Percentiles rank a stretch among this genome's conserved stretches.
These are phyloP conservation scores for Pleurostoma richardsiae DNA, from an alignment of 2,329 filamentous ascomycete species.

Conservation along the genomic window DNA sequence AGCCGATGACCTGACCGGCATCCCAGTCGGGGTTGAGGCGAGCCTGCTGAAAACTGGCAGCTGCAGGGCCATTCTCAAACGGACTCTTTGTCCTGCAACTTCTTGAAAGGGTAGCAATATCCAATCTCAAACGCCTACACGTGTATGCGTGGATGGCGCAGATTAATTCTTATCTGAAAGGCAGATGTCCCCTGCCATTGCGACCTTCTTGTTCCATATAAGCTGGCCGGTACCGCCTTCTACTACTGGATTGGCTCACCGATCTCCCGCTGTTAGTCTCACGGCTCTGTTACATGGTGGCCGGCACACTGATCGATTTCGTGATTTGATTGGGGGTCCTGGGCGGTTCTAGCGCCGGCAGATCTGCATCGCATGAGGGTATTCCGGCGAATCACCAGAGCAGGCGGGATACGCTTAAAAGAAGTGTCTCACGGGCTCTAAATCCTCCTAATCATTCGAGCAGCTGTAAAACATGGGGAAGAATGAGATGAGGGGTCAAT, in stretches of 20 bases:
- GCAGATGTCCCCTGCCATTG: not conserved
- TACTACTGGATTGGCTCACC: not conserved
- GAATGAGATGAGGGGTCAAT: too few species aligned
- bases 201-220: not conserved
- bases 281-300: not conserved
- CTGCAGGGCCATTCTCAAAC: too few species aligned
- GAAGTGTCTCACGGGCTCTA: too few species aligned
- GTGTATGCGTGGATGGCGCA: not conserved
- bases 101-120: not conserved
- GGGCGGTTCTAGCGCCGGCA: not conserved
- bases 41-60: too few species aligned
- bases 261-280: not conserved
- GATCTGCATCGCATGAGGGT: not conserved
- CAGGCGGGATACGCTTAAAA: too few species aligned
- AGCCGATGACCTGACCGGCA: too few species aligned
- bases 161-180: not conserved
- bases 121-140: not conserved
- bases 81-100: not conserved
- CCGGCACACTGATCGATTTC: too few species aligned
- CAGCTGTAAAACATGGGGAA: too few species aligned
- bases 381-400: too few species aligned
- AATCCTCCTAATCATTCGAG: too few species aligned
- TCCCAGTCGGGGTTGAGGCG: too few species aligned
- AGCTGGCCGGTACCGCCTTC: not conserved
- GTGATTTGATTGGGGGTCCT: too few species aligned